Percentiles rank a stretch among this genome's conserved stretches.
These are phyloP conservation scores for Cladosporium sp. DNA, from an alignment of 2,329 filamentous ascomycete species.

Conservation along the genomic window DNA sequence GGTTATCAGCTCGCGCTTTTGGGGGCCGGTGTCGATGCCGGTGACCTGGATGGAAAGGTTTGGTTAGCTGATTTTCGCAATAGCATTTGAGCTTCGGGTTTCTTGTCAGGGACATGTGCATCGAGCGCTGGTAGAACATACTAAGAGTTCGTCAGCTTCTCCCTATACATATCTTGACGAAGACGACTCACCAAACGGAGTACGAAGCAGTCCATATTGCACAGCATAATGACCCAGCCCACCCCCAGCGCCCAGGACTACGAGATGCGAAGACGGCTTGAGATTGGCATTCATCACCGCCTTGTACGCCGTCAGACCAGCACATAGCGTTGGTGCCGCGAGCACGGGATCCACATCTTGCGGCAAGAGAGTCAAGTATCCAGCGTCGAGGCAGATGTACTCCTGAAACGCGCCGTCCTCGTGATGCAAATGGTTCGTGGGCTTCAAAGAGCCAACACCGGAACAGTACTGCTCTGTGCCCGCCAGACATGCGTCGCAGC, in stretches of 20 bases:
- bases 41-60: conserved; percentile 25
- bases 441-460: conserved; percentile 21
- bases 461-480: neutral
- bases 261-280: conserved; percentile 38
- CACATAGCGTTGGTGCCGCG: conserved; percentile 42
- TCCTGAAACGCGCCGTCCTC: conserved; percentile 45
- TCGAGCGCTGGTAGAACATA: too few species aligned
- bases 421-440: conserved; percentile 44
- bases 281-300: conserved; percentile 41
- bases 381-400: conserved; percentile 42
- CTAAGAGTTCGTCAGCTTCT: too few species aligned
- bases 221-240: conserved; percentile 46
- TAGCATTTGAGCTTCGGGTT: too few species aligned
- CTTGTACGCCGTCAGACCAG: conserved; percentile 43
- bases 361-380: conserved; percentile 41
- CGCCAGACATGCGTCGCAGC: neutral
- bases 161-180: too few species aligned
- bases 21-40: conserved; percentile 38
- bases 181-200: conserved; percentile 28
- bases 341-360: conserved; percentile 40
- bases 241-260: conserved; percentile 44
- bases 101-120: too few species aligned
- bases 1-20: conserved; percentile 37
- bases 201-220: conserved; percentile 42
- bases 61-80: too few species aligned